Percentiles rank a stretch among this genome's conserved stretches.
Evolutionary conservation across 768 basidiomycete genomes (phyloP).

Genomic region (Strobilomyces dryophilus): DNA sequence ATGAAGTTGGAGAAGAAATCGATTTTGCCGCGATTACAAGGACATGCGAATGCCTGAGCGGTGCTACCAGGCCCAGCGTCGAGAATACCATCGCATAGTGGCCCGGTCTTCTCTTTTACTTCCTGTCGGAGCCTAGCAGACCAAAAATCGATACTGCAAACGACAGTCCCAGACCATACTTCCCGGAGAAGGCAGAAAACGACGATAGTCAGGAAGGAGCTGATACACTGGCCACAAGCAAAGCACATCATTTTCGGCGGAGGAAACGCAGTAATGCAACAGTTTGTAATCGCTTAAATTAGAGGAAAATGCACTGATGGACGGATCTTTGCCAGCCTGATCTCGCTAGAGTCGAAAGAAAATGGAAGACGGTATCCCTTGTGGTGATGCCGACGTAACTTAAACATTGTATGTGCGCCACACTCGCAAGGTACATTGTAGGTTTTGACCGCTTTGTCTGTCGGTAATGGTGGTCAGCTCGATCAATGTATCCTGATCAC

Average conservation of each 20-base stretch:
- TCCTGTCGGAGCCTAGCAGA: not conserved
- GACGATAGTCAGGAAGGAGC: not conserved
- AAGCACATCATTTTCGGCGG: not conserved
- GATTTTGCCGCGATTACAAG: not conserved
- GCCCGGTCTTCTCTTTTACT: not conserved
- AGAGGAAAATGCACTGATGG: too few relatives aligned
- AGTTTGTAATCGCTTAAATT: too few relatives aligned
- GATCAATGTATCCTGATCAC: too few relatives aligned
- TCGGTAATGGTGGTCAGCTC: too few relatives aligned
- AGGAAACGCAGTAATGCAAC: too few relatives aligned
- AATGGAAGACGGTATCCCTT: too few relatives aligned
- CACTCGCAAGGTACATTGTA: too few relatives aligned
- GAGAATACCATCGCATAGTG: not conserved
- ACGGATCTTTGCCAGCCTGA: too few relatives aligned
- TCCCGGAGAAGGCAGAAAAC: not conserved
- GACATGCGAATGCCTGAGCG: slow-evolving; percentile 1
- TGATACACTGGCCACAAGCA: not conserved
- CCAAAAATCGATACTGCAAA: not conserved
- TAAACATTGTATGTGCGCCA: too few relatives aligned
- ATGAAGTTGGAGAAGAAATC: not conserved
- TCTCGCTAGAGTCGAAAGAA: too few relatives aligned
- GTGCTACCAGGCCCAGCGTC: not conserved
- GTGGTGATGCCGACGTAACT: too few relatives aligned
- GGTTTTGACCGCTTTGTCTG: too few relatives aligned
- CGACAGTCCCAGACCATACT: not conserved